Evolutionary conservation across 2,329 filamentous ascomycete genomes (phyloP), one percentile per base, ranked within the genome.

Genomic region (Colletotrichum eleusines): DNA sequence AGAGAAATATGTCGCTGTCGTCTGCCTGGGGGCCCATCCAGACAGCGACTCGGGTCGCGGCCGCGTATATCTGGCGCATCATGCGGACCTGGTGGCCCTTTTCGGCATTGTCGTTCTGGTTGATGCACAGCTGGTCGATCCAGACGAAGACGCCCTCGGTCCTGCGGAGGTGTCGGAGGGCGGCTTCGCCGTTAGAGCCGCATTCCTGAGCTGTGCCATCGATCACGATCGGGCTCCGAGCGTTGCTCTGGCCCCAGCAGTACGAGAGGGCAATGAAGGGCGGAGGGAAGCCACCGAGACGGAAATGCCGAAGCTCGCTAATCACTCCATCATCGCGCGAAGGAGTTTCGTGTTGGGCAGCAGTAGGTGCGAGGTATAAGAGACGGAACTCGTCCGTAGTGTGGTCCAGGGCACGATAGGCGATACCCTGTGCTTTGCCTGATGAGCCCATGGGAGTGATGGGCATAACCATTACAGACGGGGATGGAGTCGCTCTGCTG

Each of bases 71-170:
- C 20, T 59, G 35, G 12, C 20, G 38, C 68, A 71, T 71, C 50
- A 66, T 60, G 26, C 23, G 20, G 23, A 71, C 68, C 50, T 71
- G 68, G 46, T 40, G 46, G n/a, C 40, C 35, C 55, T 71, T 71
- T 35, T 71, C 68, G 12, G 18, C 46, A 33, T 40, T n/a, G 26
- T 71, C 63, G 20, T 33, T 26, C 40, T 71, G 68, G 20, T 66
- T 57, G 12, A 71, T 66, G 35, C 46, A 71, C 5, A 71, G 31
- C 23, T 54, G 63, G 14, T 71, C 68, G 16, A 71, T 57, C 68
- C 68, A 66, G 28, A 71, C 44, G 28, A 35, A 48, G 5, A 54
- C 28, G 8, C 33, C 33, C 11, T 53, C 54, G n/a, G 61, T 40
- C 3, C 28, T 16, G 57, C 68, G 63, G 5, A 71, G 57, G 18